Evolutionary conservation across 139 green algal genomes (phyloP).

Genomic region (Zygnema circumcarinatum): DNA sequence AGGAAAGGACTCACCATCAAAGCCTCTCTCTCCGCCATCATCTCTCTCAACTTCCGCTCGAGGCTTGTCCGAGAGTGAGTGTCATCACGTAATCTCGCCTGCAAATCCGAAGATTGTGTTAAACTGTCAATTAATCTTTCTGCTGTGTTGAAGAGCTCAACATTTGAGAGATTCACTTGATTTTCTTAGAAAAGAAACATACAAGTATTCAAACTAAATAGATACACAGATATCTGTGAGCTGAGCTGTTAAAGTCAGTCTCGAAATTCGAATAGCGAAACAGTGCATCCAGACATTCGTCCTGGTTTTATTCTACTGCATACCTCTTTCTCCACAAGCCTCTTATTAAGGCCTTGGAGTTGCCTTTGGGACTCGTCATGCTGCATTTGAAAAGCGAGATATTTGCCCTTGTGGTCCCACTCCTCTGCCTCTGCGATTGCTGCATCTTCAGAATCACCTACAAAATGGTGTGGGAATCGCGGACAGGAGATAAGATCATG

Average conservation of each 20-base stretch:
- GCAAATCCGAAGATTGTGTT: not conserved
- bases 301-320: too few relatives aligned
- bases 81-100: not conserved
- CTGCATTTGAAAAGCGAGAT: not conserved
- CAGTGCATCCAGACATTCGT: too few relatives aligned
- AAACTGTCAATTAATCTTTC: too few relatives aligned
- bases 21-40: not conserved
- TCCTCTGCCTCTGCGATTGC: not conserved
- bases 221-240: too few relatives aligned
- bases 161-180: too few relatives aligned
- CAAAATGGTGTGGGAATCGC: not conserved
- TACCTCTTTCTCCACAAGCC: constrained; percentile 42
- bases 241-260: too few relatives aligned
- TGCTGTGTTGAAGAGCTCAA: too few relatives aligned
- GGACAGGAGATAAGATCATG: not conserved
- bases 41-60: constrained; percentile 14
- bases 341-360: constrained; percentile 26
- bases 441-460: not conserved
- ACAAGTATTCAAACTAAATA: too few relatives aligned
- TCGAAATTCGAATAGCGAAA: too few relatives aligned
- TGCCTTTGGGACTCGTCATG: not conserved
- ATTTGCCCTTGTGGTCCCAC: not conserved
- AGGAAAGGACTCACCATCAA: constrained; percentile 3
- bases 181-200: too few relatives aligned
- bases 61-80: not conserved